These are phyloP conservation scores for Parastagonospora avenae DNA, from an alignment of 2,329 filamentous ascomycete genomes.

Conservation along the genomic window DNA sequence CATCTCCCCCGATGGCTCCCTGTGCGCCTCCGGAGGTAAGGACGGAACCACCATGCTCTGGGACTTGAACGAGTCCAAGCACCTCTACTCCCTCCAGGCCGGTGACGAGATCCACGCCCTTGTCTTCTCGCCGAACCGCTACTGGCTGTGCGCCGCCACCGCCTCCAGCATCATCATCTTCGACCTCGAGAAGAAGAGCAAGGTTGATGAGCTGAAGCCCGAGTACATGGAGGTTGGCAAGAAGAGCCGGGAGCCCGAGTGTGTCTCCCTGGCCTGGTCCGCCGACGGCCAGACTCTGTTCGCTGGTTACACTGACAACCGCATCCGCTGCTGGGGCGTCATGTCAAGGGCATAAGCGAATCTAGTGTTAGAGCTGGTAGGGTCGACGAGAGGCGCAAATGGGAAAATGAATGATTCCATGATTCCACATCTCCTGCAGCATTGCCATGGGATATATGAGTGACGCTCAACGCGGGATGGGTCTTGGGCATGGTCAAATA, in stretches of 20 bases:
- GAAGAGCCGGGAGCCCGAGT: constrained; percentile 99
- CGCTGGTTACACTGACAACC: constrained; percentile 99
- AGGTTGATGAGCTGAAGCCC: constrained; percentile 99
- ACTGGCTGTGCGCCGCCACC: constrained; percentile 99
- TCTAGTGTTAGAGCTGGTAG: constrained; percentile 22
- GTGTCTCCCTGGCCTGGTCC: constrained; percentile 94
- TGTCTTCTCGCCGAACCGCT: constrained; percentile 99
- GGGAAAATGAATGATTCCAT: constrained; percentile 39
- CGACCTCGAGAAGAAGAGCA: constrained; percentile 99
- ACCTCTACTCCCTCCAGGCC: constrained; percentile 99
- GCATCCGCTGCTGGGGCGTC: constrained; percentile 56
- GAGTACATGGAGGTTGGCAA: constrained; percentile 95
- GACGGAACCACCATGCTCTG: constrained; percentile 99
- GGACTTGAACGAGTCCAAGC: constrained; percentile 99
- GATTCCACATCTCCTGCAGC: constrained; percentile 48
- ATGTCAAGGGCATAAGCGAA: constrained; percentile 47
- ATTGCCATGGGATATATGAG: constrained; percentile 44
- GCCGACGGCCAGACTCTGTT: constrained; percentile 99
- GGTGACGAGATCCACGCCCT: constrained; percentile 99
- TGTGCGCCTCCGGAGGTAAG: constrained; percentile 99
- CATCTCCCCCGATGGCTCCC: constrained; percentile 98
- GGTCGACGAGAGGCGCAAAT: constrained; percentile 33
- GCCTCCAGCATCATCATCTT: constrained; percentile 99
- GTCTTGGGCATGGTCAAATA: constrained; percentile 42
- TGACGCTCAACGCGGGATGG: constrained; percentile 41